Evolutionary conservation across 2,329 filamentous ascomycete species (phyloP), one percentile per base, ranked within the genome.

Genomic region (Aspergillus phoenicis): DNA sequence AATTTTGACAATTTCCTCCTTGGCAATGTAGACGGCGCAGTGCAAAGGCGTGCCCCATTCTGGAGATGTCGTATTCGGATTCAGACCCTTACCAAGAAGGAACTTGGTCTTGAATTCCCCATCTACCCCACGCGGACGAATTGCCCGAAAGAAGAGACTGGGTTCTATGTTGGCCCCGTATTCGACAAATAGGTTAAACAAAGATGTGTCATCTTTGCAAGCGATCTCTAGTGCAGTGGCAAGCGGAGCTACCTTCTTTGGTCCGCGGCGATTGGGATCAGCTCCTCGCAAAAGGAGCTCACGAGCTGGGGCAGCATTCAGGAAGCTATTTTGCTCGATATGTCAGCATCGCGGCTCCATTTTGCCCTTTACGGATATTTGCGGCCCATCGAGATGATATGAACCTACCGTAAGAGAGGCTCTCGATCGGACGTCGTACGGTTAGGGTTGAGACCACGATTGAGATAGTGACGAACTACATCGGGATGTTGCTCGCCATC

Each of bases 41-140:
- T 60, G 60, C n/a, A 65, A 52, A 56, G 58, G 60, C 15, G 51
- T 61, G 36, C 63, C 63, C 55, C 45, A 59, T 58, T 49, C 48
- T 13, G 41, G 48, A 20, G 26, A 47, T n/a, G 57, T 57, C n/a
- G 49, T 58, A 28, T 65, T 63, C 13, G 58, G 56, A 55, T 62
- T 26, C 8, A 62, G 39, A 41, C 62, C 62, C 52, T 47, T 64
- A 11, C 43, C 59, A 10, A 64, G 62, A 41, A 64, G 56, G 52
- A 59, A 61, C 15, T 53, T 41, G 15, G 59, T 61, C 53, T 51
- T 61, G 20, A 61, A 22, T 30, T 64, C 59, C 41, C 56, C 38
- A 53, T 63, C 52, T 15, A 36, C 51, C 33, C 54, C 51, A 22
- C 55, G 52, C 59, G 26, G 26, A 26, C 26, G 26, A 52, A 59